Evolutionary conservation across 345 rosid species (phyloP), one percentile per base, ranked within the genome.

Genomic region (Populus tremula): DNA sequence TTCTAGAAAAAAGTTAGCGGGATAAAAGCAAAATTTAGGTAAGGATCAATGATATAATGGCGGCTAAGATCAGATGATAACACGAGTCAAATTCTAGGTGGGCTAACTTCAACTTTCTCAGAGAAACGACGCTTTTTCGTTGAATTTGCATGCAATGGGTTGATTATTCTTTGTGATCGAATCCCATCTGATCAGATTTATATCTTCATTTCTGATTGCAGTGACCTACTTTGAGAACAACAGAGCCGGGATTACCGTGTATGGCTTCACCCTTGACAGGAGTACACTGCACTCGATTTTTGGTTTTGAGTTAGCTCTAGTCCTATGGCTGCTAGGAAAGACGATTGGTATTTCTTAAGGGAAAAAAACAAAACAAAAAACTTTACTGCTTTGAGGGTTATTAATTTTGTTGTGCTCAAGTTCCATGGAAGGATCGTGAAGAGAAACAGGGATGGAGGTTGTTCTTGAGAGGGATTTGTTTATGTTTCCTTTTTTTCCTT

Each of bases 201-300:
- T 13, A 39, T 62, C 18, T 66, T 9, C 11, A 12, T 54, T 76
- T 59, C 36, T 67, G 5, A 50, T 76, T 80, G 86, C 90, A 96
- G 98, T 96, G 87, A 85, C 85, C 63, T 96, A 93, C 85, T 93
- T 93, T 27, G 98, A 96, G 92, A 96, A 93, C 85, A 96, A 96
- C 31, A 84, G 76, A 77, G 94, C 97, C 8, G 99, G 98, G 76
- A 92, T 96, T 70, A 92, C 99, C 0, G 84, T 96, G 74, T 96
- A 85, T 45, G 99, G 98, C 47, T 92, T 90, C 84, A 88, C 88
- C 11, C 85, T 93, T 0, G 98, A 96, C 71, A 80, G 99, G 82
- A 86, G 86, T 77, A 91, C 98, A 8, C 85, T 96, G 6, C 98
- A 91, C 80, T 89, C 97, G 47, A 91, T 96, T 70, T 93, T 96